Evolutionary conservation across 78 protist species (phyloP).

Genomic region (Chrysochromulina parva): DNA sequence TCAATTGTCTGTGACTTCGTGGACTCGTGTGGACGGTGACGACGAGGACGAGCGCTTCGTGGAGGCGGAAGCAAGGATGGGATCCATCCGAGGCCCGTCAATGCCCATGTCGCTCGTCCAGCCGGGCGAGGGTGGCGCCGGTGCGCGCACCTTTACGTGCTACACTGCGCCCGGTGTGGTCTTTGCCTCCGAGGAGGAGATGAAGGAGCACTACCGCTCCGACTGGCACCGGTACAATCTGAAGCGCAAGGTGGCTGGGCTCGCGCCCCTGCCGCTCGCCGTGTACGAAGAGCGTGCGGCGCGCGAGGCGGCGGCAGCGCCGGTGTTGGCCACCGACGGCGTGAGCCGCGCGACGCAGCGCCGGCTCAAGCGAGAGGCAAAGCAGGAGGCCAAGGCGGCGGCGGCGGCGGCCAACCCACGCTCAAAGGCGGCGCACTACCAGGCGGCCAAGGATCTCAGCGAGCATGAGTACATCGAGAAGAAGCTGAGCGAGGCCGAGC

Average conservation of each 20-base stretch:
- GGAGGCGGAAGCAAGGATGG: too few relatives aligned
- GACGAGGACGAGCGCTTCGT: too few relatives aligned
- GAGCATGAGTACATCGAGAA: constrained; percentile 22
- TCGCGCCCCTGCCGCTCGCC: constrained; percentile 19
- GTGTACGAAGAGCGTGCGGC: constrained; percentile 49
- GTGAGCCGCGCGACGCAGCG: not conserved
- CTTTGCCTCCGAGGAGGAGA: not conserved
- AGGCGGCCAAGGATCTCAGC: not conserved
- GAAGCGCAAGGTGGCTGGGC: constrained; percentile 40
- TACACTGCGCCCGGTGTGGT: not conserved
- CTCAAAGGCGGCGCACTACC: not conserved
- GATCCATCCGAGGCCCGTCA: too few relatives aligned
- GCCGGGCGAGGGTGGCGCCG: too few relatives aligned
- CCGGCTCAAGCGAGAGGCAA: not conserved
- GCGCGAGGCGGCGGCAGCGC: not conserved
- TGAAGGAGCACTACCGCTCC: constrained; percentile 1
- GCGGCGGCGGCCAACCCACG: not conserved
- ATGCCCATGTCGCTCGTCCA: too few relatives aligned
- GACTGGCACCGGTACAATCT: constrained; percentile 43
- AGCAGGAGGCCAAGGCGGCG: not conserved
- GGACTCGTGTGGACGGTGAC: too few relatives aligned
- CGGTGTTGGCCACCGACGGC: not conserved
- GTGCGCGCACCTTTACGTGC: not conserved
- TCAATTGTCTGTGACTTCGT: too few relatives aligned
- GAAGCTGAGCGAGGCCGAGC: not conserved